These are phyloP conservation scores for Podila epigama DNA, from an alignment of 192 early-diverging fungal species.

Conservation along the genomic window DNA sequence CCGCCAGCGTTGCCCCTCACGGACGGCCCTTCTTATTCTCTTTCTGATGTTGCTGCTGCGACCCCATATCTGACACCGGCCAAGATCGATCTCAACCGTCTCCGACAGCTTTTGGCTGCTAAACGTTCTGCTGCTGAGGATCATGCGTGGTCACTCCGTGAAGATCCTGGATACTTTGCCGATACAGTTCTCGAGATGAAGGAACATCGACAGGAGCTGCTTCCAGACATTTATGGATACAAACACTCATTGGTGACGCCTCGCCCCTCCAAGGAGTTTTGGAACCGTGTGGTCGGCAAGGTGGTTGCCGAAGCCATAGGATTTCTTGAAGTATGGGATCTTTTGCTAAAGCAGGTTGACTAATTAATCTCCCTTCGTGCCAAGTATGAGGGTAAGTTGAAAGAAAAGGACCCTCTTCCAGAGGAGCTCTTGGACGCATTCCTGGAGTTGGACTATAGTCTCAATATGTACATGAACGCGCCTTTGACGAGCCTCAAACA, in stretches of 20 bases:
- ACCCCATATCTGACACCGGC: conserved; percentile 21
- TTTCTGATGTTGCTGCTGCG: conserved; percentile 12
- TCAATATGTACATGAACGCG: conserved; percentile 5
- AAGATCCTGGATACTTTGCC: conserved; percentile 36
- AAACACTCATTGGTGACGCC: conserved; percentile 30
- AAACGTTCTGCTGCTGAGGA: conserved; percentile 25
- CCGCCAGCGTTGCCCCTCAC: conserved; percentile 22
- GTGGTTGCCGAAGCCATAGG: conserved; percentile 15
- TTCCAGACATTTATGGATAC: conserved; percentile 15
- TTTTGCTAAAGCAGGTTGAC: conserved; percentile 16
- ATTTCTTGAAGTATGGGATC: conserved; percentile 14
- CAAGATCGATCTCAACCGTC: conserved; percentile 16
- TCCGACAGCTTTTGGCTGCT: conserved; percentile 23
- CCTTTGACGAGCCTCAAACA: conserved; percentile 10
- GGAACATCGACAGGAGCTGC: conserved; percentile 32
- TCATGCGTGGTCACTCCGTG: conserved; percentile 35
- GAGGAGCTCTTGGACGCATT: conserved; percentile 19
- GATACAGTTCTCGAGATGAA: conserved; percentile 16
- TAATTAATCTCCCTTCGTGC: conserved; percentile 10
- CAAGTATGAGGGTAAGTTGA: conserved; percentile 18
- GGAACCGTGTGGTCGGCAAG: conserved; percentile 18
- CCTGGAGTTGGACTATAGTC: conserved; percentile 27
- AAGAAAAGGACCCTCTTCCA: conserved; percentile 20
- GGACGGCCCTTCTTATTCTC: conserved; percentile 10
- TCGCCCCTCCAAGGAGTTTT: conserved; percentile 12